Evolutionary conservation across 2,329 filamentous ascomycete species (phyloP).

Genomic region (Fragosphaeria purpurea): DNA sequence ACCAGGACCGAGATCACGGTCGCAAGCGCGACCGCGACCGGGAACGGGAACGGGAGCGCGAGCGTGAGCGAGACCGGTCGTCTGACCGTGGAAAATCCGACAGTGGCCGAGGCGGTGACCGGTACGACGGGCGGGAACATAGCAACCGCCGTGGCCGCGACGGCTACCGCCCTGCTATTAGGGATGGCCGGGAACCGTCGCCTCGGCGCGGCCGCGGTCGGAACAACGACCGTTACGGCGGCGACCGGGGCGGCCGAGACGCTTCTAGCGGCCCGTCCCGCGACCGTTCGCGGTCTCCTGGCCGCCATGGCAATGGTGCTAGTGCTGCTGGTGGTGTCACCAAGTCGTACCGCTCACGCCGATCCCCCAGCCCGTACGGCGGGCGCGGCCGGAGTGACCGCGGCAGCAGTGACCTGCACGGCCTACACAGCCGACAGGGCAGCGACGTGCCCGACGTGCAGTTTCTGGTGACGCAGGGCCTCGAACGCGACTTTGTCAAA

Average conservation of each 20-base stretch:
- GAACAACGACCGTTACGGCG: constrained; percentile 46
- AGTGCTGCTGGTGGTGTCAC: constrained; percentile 28
- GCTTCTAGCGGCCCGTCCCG: constrained; percentile 31
- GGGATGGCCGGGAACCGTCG: constrained; percentile 45
- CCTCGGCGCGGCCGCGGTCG: constrained; percentile 48
- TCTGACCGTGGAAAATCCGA: constrained; percentile 42
- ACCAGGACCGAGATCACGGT: constrained; percentile 21
- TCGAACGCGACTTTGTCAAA: constrained; percentile 68
- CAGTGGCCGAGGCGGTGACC: constrained; percentile 34
- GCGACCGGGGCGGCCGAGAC: constrained; percentile 30
- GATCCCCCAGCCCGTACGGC: constrained; percentile 58
- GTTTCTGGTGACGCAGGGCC: constrained; percentile 69
- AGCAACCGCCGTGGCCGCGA: constrained; percentile 46
- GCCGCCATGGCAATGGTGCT: constrained; percentile 24
- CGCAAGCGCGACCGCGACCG: constrained; percentile 19
- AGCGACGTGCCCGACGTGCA: constrained; percentile 81
- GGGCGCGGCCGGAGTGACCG: constrained; percentile 37
- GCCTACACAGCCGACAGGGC: constrained; percentile 44
- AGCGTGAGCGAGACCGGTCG: constrained; percentile 33
- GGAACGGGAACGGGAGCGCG: constrained; percentile 21
- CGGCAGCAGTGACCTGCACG: constrained; percentile 34
- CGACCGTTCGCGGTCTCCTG: constrained; percentile 62
- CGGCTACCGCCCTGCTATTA: constrained; percentile 52
- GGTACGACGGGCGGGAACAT: constrained; percentile 40
- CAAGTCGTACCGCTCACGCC: constrained; percentile 47